These are phyloP conservation scores for Oldenlandia corymbosa DNA, from an alignment of 257 asterid species.

Conservation along the genomic window DNA sequence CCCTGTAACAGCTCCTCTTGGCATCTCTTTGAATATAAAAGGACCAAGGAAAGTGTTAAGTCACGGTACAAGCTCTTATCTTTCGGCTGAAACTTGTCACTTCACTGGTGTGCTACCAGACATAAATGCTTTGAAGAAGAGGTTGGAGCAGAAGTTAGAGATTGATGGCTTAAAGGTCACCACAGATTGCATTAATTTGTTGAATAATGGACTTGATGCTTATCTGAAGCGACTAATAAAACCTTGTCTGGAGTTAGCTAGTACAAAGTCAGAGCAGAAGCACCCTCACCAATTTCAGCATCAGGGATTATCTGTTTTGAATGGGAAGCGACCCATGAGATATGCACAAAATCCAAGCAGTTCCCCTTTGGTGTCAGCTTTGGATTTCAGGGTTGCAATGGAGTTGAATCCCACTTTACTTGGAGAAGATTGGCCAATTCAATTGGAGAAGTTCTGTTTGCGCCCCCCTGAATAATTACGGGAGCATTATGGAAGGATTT, in stretches of 20 bases:
- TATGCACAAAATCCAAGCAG: constrained; percentile 20
- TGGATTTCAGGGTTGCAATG: constrained; percentile 52
- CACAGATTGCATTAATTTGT: constrained; percentile 41
- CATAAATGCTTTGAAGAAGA: constrained; percentile 39
- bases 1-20: constrained; percentile 62
- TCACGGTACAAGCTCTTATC: constrained; percentile 23
- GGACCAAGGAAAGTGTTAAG: constrained; percentile 32
- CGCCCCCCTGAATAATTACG: constrained; percentile 30
- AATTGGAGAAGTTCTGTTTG: constrained; percentile 44
- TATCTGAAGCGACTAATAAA: constrained; percentile 50
- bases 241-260: constrained; percentile 49
- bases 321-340: constrained; percentile 27
- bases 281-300: constrained; percentile 19
- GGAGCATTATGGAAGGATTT: constrained; percentile 20
- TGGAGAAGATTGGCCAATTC: constrained; percentile 59
- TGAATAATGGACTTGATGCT: constrained; percentile 55
- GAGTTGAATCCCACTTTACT: constrained; percentile 45
- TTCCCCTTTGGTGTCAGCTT: constrained; percentile 34
- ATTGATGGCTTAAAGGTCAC: constrained; percentile 43
- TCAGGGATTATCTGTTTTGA: constrained; percentile 26
- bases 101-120: constrained; percentile 45
- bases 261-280: constrained; percentile 35
- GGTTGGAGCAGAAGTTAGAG: constrained; percentile 44
- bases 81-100: constrained; percentile 37
- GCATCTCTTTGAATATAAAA: constrained; percentile 33